Base-by-base conservation (phyloP, 306 rosid species). In the Trichosanthes truncata region DNA sequence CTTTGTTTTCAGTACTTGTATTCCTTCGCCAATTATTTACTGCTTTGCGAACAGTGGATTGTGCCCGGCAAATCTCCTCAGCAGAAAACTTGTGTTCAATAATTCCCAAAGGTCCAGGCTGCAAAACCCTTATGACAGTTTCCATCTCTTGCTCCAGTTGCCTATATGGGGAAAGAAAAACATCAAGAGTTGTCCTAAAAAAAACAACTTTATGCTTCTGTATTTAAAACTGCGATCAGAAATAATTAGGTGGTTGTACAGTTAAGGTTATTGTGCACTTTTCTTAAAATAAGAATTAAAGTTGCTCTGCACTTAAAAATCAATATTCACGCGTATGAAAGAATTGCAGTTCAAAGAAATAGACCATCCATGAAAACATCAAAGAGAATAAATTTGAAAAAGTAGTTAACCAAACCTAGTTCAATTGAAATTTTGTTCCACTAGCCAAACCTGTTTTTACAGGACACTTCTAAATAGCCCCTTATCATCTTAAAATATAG, bases 81-180 rank as follows among this genome's bases (percentile, higher is more conserved):
- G 88, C 89, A 68, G 98, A 91, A 84, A 91, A 93, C 81, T 91
- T 91, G 85, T 96, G 98, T 66, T 93, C 96, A 55, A 84, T 73
- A 81, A 93, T 89, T 78, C 99, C 99, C 80, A 96, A 75, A 21
- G 98, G 97, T 84, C 99, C 97, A 62, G 97, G 99, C 86, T 95
- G 97, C 89, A 95, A 61, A 65, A 91, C 97, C 81, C 89, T 89
- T 33, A 91, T 63, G 80, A 92, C 98, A 80, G 93, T 91, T 83
- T 92, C 98, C 86, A 92, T 83, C 83, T 95, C 98, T 82, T 85
- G 92, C 81, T 95, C 98, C 80, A 91, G 80, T 80, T 89, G 87
- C 80, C 98, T 94, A 84, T 35, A 25, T 36, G 57, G 79, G 49
- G 33, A 59, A 78, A 21, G 83, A 75, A 63, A 60, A 45, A 49